Base-by-base conservation (phyloP, 371 early-diverging fungal genomes). In the Mucor saturninus region DNA sequence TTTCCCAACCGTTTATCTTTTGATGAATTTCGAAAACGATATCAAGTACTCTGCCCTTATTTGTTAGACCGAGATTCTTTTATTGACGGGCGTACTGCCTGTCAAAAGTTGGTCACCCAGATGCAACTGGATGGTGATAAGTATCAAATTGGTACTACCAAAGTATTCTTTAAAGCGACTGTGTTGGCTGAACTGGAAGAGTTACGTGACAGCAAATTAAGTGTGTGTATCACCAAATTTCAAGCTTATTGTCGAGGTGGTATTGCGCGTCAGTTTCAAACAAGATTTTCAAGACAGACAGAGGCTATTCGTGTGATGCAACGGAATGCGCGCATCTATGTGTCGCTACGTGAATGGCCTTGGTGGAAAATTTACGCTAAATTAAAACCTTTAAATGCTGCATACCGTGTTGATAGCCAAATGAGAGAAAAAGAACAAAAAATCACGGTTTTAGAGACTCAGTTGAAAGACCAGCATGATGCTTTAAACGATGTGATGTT, bases 111-210 rank as follows among this genome's bases (percentile, higher is more conserved):
- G 5, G 72, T 98, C 7, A 90, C 92, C 30, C 76, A 81, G 0
- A 71, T 96, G 57, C 68, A 83, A 52, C 75, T 98, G 62, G 96
- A 96, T 66, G 74, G 79, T 38, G 86, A 85, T 11, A 89, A 91
- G 68, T 99, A 95, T 72, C 88, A 95, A 29, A 86, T 99, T 46
- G 99, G 99, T 59, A 88, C 83, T 14, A 94, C 92, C 62, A 99
- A 97, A 76, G 95, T 99, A 30, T 99, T 99, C 74, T 99, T 99
- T 89, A 88, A 94, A 8, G 96, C 99, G 30, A 98, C 99, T 8
- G 97, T 99, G 64, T 84, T 96, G 69, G 74, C 84, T 79, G 53
- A 62, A 14, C 79, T 99, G 4, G 99, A 99, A 80, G 98, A 99
- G 65, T 79, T 85, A 8, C 86, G 99, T 38, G 99, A 99, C 71